phyloP scores from a whole-genome alignment of 225 moss, liverwort and hornwort genomes.

The Physcomitrium patens region DNA sequence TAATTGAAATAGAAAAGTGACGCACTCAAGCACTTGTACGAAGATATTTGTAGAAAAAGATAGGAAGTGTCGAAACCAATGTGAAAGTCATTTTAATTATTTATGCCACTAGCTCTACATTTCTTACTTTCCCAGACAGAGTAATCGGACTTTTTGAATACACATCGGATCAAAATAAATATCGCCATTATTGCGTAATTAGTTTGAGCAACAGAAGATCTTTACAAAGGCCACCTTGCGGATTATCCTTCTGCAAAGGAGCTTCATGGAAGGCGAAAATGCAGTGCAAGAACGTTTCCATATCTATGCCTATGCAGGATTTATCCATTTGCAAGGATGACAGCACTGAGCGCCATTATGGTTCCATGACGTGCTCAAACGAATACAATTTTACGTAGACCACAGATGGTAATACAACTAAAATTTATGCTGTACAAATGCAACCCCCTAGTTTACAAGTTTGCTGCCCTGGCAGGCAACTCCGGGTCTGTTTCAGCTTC shows the following conservation, averaged over 20 bases:
- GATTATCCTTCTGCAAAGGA: conserved; percentile 8
- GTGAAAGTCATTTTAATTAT: too few species aligned
- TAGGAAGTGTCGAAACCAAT: too few species aligned
- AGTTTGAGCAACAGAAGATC: conserved; percentile 38
- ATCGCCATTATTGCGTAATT: conserved; percentile 28
- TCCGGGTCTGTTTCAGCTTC: conserved; percentile 77
- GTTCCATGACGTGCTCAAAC: conserved; percentile 19
- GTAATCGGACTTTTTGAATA: too few species aligned
- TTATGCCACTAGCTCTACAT: too few species aligned
- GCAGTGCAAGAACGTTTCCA: conserved; percentile 6
- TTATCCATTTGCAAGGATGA: conserved; percentile 10
- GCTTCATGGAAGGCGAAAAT: conserved; percentile 21
- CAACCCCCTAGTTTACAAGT: conserved; percentile 60
- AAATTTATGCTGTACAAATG: conserved; percentile 48
- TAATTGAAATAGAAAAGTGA: too few species aligned
- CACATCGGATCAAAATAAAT: conserved; percentile 24
- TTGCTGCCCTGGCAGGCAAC: conserved; percentile 78
- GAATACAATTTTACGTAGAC: conserved; percentile 29
- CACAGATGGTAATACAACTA: conserved; percentile 17
- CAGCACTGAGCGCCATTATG: conserved; percentile 12
- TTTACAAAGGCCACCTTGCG: conserved; percentile 28
- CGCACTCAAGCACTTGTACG: too few species aligned
- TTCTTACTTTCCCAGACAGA: too few species aligned
- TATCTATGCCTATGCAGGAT: conserved; percentile 22
- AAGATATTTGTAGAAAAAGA: too few species aligned